phyloP scores from a whole-genome alignment of 495 filamentous ascomycete genomes.

The Aspergillus bridgeri region DNA sequence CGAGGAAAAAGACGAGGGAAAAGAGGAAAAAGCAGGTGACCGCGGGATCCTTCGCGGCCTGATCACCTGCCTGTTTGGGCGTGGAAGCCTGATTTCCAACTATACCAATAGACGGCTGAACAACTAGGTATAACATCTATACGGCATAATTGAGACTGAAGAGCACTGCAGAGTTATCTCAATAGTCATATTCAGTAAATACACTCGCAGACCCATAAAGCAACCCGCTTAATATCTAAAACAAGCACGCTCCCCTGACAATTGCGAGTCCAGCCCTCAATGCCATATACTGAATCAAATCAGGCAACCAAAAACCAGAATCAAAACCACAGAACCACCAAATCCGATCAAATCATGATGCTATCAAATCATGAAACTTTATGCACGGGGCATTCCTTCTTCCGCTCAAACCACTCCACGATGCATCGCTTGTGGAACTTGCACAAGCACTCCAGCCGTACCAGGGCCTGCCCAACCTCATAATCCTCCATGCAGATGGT shows the following conservation, averaged over 20 bases:
- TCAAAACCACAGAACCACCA: too few species aligned
- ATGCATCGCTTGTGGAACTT: conserved; percentile 81
- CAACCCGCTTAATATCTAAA: too few species aligned
- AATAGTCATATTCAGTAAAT: too few species aligned
- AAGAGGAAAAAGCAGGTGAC: neutral
- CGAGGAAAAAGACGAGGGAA: neutral
- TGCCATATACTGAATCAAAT: neutral
- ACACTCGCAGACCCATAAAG: too few species aligned
- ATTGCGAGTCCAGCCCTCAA: too few species aligned
- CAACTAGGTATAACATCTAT: too few species aligned
- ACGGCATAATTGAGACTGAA: too few species aligned
- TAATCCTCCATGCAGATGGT: conserved; percentile 97
- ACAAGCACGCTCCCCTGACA: too few species aligned
- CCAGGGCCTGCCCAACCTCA: conserved; percentile 76
- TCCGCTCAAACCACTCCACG: conserved; percentile 51
- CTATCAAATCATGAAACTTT: conserved; percentile 35
- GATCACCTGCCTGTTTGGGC: neutral
- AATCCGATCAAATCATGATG: too few species aligned
- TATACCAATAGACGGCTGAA: too few species aligned
- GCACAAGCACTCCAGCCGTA: conserved; percentile 85
- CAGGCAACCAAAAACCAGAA: conserved; percentile 1
- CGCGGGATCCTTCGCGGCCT: neutral
- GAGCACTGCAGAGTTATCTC: too few species aligned
- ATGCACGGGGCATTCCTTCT: conserved; percentile 54
- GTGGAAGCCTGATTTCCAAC: neutral